These are phyloP conservation scores for Entomortierella parvispora DNA, from an alignment of 192 early-diverging fungal species.

Conservation along the genomic window DNA sequence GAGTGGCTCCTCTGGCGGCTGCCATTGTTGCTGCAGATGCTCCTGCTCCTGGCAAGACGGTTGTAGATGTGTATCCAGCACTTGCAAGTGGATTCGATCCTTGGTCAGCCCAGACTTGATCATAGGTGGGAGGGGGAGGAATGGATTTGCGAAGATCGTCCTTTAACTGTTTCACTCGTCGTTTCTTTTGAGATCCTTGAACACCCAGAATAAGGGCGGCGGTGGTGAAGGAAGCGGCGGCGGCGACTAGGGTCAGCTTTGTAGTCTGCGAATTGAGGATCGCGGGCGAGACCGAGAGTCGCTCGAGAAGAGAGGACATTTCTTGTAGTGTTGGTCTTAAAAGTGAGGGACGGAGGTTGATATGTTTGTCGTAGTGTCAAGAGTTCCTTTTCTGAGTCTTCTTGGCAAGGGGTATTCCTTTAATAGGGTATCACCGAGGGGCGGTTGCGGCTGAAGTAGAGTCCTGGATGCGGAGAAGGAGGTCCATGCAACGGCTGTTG, in stretches of 20 bases:
- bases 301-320: constrained; percentile 31
- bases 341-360: too few relatives aligned
- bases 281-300: constrained; percentile 5
- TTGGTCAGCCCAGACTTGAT: background rate
- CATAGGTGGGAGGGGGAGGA: constrained; percentile 42
- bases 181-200: constrained; percentile 58
- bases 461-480: too few relatives aligned
- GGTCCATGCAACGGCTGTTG: too few relatives aligned
- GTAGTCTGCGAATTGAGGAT: constrained; percentile 33
- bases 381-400: too few relatives aligned
- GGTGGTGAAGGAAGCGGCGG: constrained; percentile 73
- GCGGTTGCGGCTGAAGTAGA: too few relatives aligned
- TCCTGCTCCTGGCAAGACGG: background rate
- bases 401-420: too few relatives aligned
- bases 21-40: background rate
- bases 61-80: background rate
- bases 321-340: background rate
- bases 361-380: too few relatives aligned
- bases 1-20: background rate
- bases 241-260: constrained; percentile 60
- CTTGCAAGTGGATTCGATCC: constrained; percentile 4
- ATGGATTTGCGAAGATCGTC: constrained; percentile 58
- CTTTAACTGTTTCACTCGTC: constrained; percentile 64
- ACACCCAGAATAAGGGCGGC: constrained; percentile 66
- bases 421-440: too few relatives aligned